Conservation (phyloP, 306 rosid genomes). For the Rubus parviflorus region DNA sequence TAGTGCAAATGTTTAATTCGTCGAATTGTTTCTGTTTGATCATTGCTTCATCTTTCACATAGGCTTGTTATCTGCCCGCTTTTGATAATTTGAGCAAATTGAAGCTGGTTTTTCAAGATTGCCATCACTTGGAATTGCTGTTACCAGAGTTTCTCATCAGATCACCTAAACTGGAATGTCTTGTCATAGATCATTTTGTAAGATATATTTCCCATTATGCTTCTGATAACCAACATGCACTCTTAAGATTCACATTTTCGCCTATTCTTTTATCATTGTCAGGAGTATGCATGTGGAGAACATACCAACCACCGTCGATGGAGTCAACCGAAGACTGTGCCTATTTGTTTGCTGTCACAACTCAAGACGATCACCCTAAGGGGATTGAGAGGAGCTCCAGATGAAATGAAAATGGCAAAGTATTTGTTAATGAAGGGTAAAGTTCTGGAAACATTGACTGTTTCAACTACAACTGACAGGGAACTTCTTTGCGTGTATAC, state of each 20-base stretch:
- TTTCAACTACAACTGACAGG: not conserved
- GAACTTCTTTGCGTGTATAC: not conserved
- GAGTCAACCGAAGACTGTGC: not conserved
- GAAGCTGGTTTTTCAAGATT: not conserved
- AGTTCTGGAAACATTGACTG: not conserved
- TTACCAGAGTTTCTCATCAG: not conserved
- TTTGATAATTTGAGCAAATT: not conserved
- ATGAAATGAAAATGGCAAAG: constrained; percentile 1
- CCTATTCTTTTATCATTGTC: not conserved
- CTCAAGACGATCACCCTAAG: not conserved
- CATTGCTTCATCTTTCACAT: not conserved
- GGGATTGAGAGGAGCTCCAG: not conserved
- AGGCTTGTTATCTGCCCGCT: not conserved
- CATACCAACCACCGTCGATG: not conserved
- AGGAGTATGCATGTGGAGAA: not conserved
- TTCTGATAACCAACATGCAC: not conserved
- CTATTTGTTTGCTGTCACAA: not conserved
- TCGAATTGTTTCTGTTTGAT: not conserved
- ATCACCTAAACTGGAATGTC: not conserved
- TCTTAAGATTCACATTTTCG: not conserved
- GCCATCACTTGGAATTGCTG: not conserved
- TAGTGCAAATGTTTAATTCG: no score
- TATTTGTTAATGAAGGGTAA: not conserved
- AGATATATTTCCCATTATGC: not conserved
- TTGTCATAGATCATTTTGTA: not conserved